Conservation (phyloP, 441 rosid genomes). For the Euphorbia corollata region DNA sequence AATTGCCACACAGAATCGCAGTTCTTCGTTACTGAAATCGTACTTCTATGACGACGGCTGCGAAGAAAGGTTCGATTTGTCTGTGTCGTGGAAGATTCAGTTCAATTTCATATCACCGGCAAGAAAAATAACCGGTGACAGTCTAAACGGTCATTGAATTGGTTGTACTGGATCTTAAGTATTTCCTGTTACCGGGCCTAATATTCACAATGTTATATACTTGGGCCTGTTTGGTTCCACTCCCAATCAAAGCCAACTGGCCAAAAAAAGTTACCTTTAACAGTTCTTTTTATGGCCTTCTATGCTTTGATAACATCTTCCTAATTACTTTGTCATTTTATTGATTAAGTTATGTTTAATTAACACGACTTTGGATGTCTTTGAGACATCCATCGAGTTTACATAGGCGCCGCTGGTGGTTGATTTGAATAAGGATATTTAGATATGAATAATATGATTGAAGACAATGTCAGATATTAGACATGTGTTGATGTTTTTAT, state of each 20-base stretch:
- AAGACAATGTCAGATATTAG: conserved; percentile 88
- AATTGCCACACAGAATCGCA: neutral
- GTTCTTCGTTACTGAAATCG: neutral
- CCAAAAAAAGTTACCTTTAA: conserved; percentile 59
- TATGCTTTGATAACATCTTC: conserved; percentile 52
- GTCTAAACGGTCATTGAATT: neutral
- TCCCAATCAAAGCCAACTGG: conserved; percentile 19
- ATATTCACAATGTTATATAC: neutral
- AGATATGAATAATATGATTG: too few species aligned
- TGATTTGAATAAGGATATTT: too few species aligned
- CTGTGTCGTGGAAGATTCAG: neutral
- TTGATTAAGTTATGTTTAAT: neutral
- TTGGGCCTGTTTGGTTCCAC: too few species aligned
- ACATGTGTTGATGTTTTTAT: conserved; percentile 73
- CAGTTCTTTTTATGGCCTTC: conserved; percentile 82
- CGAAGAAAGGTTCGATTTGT: neutral
- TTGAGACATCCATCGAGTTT: conserved; percentile 67
- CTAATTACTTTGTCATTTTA: too few species aligned
- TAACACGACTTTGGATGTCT: conserved; percentile 77
- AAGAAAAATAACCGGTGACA: neutral
- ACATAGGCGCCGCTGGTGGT: conserved; percentile 96
- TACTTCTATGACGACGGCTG: neutral
- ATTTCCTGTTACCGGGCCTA: neutral
- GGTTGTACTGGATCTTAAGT: neutral
- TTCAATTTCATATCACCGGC: neutral